phyloP scores from a whole-genome alignment of 192 early-diverging fungal species.

The Piromyces finnis region DNA sequence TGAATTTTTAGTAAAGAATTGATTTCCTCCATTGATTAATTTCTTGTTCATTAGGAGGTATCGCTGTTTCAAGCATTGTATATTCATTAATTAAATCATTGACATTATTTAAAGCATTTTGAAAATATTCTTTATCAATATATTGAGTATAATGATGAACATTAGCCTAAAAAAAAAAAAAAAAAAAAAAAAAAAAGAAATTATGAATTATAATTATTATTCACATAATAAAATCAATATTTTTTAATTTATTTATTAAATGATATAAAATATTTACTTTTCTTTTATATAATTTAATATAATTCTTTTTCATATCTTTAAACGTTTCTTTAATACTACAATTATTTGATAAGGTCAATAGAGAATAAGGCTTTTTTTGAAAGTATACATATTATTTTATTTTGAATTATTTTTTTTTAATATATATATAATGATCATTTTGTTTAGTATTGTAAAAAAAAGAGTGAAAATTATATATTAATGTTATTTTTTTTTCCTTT shows the following conservation, averaged over 20 bases:
- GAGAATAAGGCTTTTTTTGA: constrained; percentile 10
- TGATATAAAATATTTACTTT: constrained; percentile 10
- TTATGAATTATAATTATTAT: too few relatives aligned
- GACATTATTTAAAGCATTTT: background rate
- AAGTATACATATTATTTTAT: too few relatives aligned
- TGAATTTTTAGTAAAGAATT: too few relatives aligned
- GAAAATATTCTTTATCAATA: background rate
- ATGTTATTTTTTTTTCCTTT: too few relatives aligned
- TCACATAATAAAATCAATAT: too few relatives aligned
- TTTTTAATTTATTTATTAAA: background rate
- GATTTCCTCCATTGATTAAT: background rate
- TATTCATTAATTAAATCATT: background rate
- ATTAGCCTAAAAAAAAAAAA: constrained; percentile 3
- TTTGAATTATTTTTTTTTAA: too few relatives aligned
- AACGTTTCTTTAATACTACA: constrained; percentile 14
- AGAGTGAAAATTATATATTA: too few relatives aligned
- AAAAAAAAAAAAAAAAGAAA: too few relatives aligned
- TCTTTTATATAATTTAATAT: constrained; percentile 23
- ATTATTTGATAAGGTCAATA: constrained; percentile 31
- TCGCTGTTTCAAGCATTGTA: background rate
- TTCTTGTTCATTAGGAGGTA: background rate
- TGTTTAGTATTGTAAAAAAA: too few relatives aligned
- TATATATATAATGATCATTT: too few relatives aligned
- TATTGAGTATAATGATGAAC: background rate
- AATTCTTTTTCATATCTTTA: constrained; percentile 9